Percentiles rank a stretch among this genome's conserved stretches.
Conservation (phyloP, 2,329 filamentous ascomycete genomes). For the Amauroascus niger region DNA sequence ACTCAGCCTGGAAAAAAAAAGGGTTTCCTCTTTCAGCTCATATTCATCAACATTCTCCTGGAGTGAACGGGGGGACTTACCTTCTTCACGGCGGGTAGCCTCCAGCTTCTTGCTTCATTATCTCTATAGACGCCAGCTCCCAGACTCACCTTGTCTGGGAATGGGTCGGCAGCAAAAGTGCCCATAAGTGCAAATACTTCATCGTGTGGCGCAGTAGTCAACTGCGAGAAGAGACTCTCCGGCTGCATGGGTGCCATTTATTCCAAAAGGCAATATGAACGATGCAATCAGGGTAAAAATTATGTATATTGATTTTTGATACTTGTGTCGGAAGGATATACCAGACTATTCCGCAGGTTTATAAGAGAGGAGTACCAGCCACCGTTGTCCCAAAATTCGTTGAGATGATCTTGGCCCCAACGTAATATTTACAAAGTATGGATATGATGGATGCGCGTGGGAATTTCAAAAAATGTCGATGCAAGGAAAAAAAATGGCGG, state of each 20-base stretch:
- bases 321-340: not conserved
- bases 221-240: constrained; percentile 17
- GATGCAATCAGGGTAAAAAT: not conserved
- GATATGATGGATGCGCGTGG: not conserved
- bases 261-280: not conserved
- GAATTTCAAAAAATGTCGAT: not conserved
- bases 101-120: constrained; percentile 31
- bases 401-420: not conserved
- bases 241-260: constrained; percentile 16
- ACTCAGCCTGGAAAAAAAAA: constrained; percentile 69
- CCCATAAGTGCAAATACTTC: constrained; percentile 23
- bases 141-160: constrained; percentile 32
- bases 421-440: not conserved
- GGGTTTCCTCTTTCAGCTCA: constrained; percentile 1
- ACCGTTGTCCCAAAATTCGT: not conserved
- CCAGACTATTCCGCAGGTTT: not conserved
- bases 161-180: constrained; percentile 20
- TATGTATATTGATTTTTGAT: not conserved
- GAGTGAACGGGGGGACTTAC: constrained; percentile 17
- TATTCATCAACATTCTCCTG: not conserved
- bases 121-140: constrained; percentile 36
- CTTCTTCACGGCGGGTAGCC: constrained; percentile 29
- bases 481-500: not conserved
- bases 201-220: constrained; percentile 16
- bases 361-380: not conserved